A percentile compares a stretch with the other conserved stretches of the same genome.
Evolutionary conservation across 495 filamentous ascomycete species (phyloP).

Genomic region (Talaromyces thailandensis): DNA sequence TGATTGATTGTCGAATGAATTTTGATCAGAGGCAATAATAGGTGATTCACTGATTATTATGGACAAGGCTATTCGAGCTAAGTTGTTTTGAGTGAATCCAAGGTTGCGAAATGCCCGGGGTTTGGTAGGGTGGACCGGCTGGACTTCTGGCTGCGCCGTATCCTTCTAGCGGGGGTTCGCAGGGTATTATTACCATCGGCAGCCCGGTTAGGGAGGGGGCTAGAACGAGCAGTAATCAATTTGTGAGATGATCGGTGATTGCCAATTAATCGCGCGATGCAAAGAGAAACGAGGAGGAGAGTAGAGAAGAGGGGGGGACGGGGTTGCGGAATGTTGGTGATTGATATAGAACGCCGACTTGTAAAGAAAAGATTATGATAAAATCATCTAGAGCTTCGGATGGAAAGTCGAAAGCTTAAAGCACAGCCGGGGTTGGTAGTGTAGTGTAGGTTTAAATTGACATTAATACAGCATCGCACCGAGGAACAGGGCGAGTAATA

Average conservation of each 20-base stretch:
- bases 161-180: neutral
- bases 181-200: neutral
- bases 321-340: neutral
- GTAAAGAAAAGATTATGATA: neutral
- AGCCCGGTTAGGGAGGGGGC: neutral
- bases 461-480: neutral
- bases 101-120: neutral
- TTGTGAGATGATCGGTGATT: neutral
- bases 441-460: neutral
- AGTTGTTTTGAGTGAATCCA: neutral
- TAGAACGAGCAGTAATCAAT: neutral
- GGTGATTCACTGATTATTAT: neutral
- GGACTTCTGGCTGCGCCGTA: neutral
- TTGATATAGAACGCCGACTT: neutral
- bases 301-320: neutral
- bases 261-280: neutral
- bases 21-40: neutral
- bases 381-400: neutral
- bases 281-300: neutral
- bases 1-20: neutral
- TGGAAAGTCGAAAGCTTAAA: neutral
- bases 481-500: neutral
- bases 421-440: neutral
- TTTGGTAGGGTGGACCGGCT: conserved; percentile 2
- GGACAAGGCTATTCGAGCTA: neutral